Percentiles rank a stretch among this genome's conserved stretches.
Conservation (phyloP, 306 rosid species). For the Gillenia trifoliata region DNA sequence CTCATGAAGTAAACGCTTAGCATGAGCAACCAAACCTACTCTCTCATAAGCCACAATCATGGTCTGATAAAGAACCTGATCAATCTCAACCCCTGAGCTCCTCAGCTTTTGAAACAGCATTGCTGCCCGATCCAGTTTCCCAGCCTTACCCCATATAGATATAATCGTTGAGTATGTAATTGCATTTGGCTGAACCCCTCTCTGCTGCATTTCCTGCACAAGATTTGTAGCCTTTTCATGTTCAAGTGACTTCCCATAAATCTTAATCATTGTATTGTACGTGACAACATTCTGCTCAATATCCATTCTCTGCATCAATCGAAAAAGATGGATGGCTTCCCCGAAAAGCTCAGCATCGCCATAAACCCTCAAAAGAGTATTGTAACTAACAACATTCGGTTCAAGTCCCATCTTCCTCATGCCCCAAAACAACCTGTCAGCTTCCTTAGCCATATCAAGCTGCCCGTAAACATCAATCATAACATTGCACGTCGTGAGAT, state of each 20-base stretch:
- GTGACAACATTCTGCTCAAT: slow-evolving; percentile 76
- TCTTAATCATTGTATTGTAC: slow-evolving; percentile 85
- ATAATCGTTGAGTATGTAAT: slow-evolving; percentile 87
- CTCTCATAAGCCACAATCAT: slow-evolving; percentile 91
- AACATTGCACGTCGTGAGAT: slow-evolving; percentile 76
- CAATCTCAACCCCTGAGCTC: slow-evolving; percentile 81
- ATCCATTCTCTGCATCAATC: slow-evolving; percentile 82
- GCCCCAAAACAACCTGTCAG: slow-evolving; percentile 90
- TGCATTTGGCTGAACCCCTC: slow-evolving; percentile 81
- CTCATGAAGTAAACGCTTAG: slow-evolving; percentile 84
- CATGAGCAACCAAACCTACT: slow-evolving; percentile 86
- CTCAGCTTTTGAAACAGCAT: slow-evolving; percentile 82
- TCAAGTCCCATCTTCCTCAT: slow-evolving; percentile 82
- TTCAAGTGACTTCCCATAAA: slow-evolving; percentile 81
- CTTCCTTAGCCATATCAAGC: slow-evolving; percentile 89
- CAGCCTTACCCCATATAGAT: slow-evolving; percentile 90
- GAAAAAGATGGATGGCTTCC: slow-evolving; percentile 84
- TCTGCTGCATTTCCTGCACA: slow-evolving; percentile 80
- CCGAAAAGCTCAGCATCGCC: slow-evolving; percentile 90
- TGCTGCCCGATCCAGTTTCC: slow-evolving; percentile 81
- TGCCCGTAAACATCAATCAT: slow-evolving; percentile 97
- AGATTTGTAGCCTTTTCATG: slow-evolving; percentile 88
- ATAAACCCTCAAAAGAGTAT: slow-evolving; percentile 87
- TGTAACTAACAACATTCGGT: slow-evolving; percentile 85
- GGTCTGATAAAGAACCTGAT: slow-evolving; percentile 82